These are phyloP conservation scores for Avena atlantica DNA, from an alignment of 176 grass and related monocot genomes.

Conservation along the genomic window DNA sequence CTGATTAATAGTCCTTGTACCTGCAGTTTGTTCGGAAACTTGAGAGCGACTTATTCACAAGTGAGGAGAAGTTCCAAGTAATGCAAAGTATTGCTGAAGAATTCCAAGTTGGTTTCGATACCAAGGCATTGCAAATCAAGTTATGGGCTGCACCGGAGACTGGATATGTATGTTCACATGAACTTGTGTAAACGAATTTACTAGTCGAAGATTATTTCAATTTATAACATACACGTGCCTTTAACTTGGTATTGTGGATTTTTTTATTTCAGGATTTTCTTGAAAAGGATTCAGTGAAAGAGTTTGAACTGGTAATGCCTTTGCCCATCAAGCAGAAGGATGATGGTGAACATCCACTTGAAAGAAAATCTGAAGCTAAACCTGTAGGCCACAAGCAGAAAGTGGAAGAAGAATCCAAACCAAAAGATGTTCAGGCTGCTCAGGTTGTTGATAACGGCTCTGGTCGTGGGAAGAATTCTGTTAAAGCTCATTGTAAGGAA, in stretches of 20 bases:
- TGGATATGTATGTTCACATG: conserved; percentile 62
- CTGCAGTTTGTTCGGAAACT: conserved; percentile 81
- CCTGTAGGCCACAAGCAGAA: conserved; percentile 22
- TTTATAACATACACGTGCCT: not conserved
- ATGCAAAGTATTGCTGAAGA: conserved; percentile 81
- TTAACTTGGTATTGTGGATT: conserved; percentile 20
- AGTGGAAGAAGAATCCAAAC: conserved; percentile 43
- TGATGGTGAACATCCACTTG: conserved; percentile 5
- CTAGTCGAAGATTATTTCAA: not conserved
- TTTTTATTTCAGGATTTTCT: conserved; percentile 36
- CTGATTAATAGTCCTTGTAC: conserved; percentile 24
- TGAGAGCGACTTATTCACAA: conserved; percentile 62
- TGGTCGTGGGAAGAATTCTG: conserved; percentile 9
- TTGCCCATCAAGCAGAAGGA: conserved; percentile 34
- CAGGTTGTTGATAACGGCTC: conserved; percentile 47
- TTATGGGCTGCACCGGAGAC: conserved; percentile 38
- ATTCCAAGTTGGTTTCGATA: conserved; percentile 63
- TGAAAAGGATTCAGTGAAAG: conserved; percentile 37
- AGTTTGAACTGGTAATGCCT: conserved; percentile 28
- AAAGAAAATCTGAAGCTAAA: conserved; percentile 43
- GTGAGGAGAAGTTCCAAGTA: conserved; percentile 66
- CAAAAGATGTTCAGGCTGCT: conserved; percentile 56
- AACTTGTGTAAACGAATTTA: conserved; percentile 30
- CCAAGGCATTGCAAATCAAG: conserved; percentile 49
- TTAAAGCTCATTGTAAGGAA: conserved; percentile 45